Evolutionary conservation across 1,139 yeast species (phyloP).

Genomic region (Debaryomyces fabryi): DNA sequence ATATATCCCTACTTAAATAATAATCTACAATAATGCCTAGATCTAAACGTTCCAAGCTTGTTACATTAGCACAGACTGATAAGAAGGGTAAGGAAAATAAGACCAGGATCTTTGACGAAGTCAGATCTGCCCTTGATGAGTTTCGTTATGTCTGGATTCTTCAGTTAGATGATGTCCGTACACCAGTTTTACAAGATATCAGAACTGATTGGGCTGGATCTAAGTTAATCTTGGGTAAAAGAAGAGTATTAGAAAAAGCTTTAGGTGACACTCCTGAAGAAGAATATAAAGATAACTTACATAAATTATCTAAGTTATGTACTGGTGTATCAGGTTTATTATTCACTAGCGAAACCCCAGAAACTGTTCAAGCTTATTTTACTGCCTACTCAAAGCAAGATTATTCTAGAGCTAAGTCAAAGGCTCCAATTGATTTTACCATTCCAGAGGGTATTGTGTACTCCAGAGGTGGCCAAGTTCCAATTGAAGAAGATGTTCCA

Average conservation of each 20-base stretch:
- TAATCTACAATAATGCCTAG: slow-evolving; percentile 67
- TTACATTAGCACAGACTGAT: slow-evolving; percentile 94
- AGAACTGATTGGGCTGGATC: slow-evolving; percentile 93
- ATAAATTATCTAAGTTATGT: slow-evolving; percentile 59
- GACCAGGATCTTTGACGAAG: slow-evolving; percentile 86
- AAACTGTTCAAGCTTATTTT: slow-evolving; percentile 85
- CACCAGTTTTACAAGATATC: slow-evolving; percentile 91
- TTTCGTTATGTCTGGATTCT: slow-evolving; percentile 83
- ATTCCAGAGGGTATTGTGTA: slow-evolving; percentile 90
- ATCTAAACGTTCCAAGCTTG: slow-evolving; percentile 90
- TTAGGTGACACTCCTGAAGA: slow-evolving; percentile 85
- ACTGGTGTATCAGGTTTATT: slow-evolving; percentile 84
- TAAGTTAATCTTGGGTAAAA: slow-evolving; percentile 84
- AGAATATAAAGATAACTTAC: slow-evolving; percentile 85
- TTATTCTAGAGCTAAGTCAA: slow-evolving; percentile 86
- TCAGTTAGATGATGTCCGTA: slow-evolving; percentile 88
- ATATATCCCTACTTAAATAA: slow-evolving; percentile 4
- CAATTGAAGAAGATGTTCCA: slow-evolving; percentile 92
- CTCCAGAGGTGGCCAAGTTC: slow-evolving; percentile 92
- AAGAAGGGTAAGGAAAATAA: slow-evolving; percentile 94
- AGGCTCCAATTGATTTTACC: slow-evolving; percentile 77
- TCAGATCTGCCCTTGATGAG: slow-evolving; percentile 77
- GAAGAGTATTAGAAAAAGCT: slow-evolving; percentile 90
- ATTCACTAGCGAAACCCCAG: slow-evolving; percentile 84
- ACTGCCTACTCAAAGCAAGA: slow-evolving; percentile 76